Evolutionary conservation across 1,284 basidiomycete genomes (phyloP).

Genomic region (Rhodotorula sp.): DNA sequence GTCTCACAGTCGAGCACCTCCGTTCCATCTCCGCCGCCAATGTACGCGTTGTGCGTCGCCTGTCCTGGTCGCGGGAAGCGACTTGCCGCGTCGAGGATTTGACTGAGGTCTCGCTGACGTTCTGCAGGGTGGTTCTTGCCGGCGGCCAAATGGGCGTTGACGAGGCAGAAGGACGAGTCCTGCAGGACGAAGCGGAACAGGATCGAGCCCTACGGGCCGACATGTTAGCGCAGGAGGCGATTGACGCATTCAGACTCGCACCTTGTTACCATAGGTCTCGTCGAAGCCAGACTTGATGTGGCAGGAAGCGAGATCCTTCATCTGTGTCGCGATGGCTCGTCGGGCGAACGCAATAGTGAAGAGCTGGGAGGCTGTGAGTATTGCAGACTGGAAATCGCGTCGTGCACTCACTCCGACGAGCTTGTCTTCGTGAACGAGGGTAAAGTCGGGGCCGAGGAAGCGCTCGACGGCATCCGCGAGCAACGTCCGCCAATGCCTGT

Average conservation of each 20-base stretch:
- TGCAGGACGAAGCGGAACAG: conserved; percentile 76
- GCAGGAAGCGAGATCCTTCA: conserved; percentile 71
- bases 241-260: background rate
- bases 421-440: conserved; percentile 80
- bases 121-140: conserved; percentile 78
- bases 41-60: conserved; percentile 62
- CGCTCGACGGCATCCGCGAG: conserved; percentile 61
- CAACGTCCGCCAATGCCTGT: conserved; percentile 80
- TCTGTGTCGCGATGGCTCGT: conserved; percentile 51
- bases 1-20: conserved; percentile 91
- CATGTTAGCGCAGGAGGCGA: background rate
- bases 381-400: background rate
- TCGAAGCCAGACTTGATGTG: conserved; percentile 89
- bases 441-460: conserved; percentile 58
- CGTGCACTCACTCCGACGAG: conserved; percentile 24
- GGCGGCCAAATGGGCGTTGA: conserved; percentile 95
- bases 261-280: conserved; percentile 94
- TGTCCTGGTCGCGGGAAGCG: conserved; percentile 61
- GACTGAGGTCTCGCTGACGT: conserved; percentile 80
- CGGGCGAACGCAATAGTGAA: conserved; percentile 84
- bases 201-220: conserved; percentile 55
- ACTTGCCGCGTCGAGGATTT: conserved; percentile 74
- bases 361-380: conserved; percentile 49
- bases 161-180: conserved; percentile 78
- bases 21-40: conserved; percentile 88